Conservation (phyloP, 2,329 filamentous ascomycete species). For the Stagonosporopsis tanaceti region DNA sequence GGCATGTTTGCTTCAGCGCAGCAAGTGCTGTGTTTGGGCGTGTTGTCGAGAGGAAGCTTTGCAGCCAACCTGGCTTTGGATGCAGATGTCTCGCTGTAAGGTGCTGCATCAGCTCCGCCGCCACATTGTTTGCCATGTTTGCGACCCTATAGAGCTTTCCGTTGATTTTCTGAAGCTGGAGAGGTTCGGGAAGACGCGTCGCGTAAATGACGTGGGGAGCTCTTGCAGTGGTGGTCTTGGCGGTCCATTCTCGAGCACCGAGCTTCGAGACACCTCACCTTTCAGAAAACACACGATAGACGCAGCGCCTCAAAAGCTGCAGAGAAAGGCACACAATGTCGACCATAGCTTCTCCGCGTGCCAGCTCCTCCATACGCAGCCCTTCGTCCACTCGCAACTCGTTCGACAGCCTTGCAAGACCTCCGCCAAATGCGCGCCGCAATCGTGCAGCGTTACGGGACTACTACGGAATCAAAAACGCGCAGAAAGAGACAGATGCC, state of each 20-base stretch:
- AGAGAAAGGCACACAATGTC: constrained; percentile 56
- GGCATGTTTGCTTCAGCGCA: constrained; percentile 78
- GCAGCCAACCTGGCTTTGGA: constrained; percentile 69
- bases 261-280: constrained; percentile 6
- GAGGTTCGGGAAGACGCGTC: constrained; percentile 27
- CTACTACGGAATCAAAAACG: constrained; percentile 83
- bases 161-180: not conserved
- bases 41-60: constrained; percentile 65
- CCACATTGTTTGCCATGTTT: constrained; percentile 39
- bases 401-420: constrained; percentile 56
- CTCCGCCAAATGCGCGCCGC: constrained; percentile 60
- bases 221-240: constrained; percentile 29
- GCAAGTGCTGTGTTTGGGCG: constrained; percentile 68
- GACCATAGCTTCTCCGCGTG: constrained; percentile 66
- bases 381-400: constrained; percentile 82
- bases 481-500: constrained; percentile 44
- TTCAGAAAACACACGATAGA: not conserved
- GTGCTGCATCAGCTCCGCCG: constrained; percentile 59
- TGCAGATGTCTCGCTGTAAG: constrained; percentile 63
- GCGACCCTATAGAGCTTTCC: constrained; percentile 11
- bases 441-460: constrained; percentile 90
- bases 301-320: not conserved
- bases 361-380: constrained; percentile 67
- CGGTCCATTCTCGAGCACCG: constrained; percentile 19
- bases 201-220: constrained; percentile 35